Evolutionary conservation across 1,139 yeast species (phyloP).

Genomic region (Suhomyces bribrorum): DNA sequence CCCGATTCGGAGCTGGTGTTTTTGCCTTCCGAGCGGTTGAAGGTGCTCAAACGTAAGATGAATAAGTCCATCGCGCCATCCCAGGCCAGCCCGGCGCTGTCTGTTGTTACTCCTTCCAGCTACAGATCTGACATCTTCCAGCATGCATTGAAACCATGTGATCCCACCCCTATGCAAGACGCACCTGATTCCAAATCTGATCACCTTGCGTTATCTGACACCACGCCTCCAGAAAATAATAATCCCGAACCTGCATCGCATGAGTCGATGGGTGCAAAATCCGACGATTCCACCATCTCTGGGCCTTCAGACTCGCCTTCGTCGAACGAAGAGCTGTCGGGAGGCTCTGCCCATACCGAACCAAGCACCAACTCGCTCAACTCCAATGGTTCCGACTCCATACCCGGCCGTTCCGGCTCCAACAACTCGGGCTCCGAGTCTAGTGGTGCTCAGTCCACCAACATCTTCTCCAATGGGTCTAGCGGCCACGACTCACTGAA

Average conservation of each 20-base stretch:
- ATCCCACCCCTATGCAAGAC: conserved; percentile 20
- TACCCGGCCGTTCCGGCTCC: conserved; percentile 1
- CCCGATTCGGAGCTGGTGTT: conserved; percentile 15
- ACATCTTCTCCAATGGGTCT: conserved; percentile 9
- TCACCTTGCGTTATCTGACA: conserved; percentile 10
- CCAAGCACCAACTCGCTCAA: conserved; percentile 1
- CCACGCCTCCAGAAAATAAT: conserved; percentile 4
- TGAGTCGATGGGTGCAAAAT: conserved; percentile 3
- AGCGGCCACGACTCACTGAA: conserved; percentile 13
- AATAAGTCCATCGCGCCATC: conserved; percentile 6
- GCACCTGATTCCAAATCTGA: background rate
- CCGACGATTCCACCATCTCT: conserved; percentile 8
- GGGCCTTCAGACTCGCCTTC: conserved; percentile 7
- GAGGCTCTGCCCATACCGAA: conserved; percentile 1
- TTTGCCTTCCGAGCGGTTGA: conserved; percentile 30
- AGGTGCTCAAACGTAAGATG: conserved; percentile 26
- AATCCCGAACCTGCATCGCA: conserved; percentile 1
- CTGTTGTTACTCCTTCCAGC: conserved; percentile 3
- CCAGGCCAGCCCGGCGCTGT: conserved; percentile 3
- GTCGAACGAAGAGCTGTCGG: conserved; percentile 4
- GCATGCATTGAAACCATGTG: conserved; percentile 26
- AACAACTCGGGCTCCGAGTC: background rate
- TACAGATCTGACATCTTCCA: conserved; percentile 19
- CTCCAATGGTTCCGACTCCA: conserved; percentile 3
- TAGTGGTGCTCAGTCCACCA: conserved; percentile 4